phyloP scores from a whole-genome alignment of 495 filamentous ascomycete species.

The Penicillium cosmopolitanum region DNA sequence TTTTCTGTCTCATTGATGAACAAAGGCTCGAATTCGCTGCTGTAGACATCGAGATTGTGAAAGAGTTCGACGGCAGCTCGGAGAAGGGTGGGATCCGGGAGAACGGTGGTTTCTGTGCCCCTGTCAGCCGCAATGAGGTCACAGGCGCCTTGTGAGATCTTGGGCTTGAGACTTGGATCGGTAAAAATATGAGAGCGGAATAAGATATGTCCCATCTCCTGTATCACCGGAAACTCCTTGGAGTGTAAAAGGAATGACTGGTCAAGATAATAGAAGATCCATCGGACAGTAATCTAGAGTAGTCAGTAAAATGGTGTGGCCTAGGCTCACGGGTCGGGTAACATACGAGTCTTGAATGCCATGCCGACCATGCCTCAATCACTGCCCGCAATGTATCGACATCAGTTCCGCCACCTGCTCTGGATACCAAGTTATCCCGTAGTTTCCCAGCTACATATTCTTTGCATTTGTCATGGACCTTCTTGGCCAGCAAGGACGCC shows the following conservation, averaged over 20 bases:
- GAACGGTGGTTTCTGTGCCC: slow-evolving; percentile 39
- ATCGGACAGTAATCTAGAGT: slow-evolving; percentile 69
- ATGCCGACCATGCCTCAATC: slow-evolving; percentile 72
- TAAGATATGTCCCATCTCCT: slow-evolving; percentile 59
- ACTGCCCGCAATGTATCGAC: slow-evolving; percentile 67
- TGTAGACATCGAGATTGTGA: slow-evolving; percentile 78
- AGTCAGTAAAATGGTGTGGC: not conserved
- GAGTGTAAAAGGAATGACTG: slow-evolving; percentile 80
- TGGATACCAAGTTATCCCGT: slow-evolving; percentile 53
- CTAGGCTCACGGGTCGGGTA: not conserved
- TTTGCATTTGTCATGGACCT: slow-evolving; percentile 65
- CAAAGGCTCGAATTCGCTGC: slow-evolving; percentile 72
- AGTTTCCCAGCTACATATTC: slow-evolving; percentile 61
- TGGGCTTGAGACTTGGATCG: slow-evolving; percentile 53
- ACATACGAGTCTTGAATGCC: slow-evolving; percentile 76
- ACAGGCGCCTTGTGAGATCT: slow-evolving; percentile 72
- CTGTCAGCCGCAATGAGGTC: slow-evolving; percentile 77
- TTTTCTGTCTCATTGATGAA: slow-evolving; percentile 67
- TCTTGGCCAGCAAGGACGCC: slow-evolving; percentile 64
- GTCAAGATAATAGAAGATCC: slow-evolving; percentile 91
- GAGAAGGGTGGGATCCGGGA: slow-evolving; percentile 58
- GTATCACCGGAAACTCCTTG: slow-evolving; percentile 57
- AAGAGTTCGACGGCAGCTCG: slow-evolving; percentile 77
- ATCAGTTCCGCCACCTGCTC: slow-evolving; percentile 53
- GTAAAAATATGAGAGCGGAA: slow-evolving; percentile 61